Evolutionary conservation across 2,329 filamentous ascomycete species (phyloP), one percentile per base, ranked within the genome.

Genomic region (Colletotrichum shisoi): DNA sequence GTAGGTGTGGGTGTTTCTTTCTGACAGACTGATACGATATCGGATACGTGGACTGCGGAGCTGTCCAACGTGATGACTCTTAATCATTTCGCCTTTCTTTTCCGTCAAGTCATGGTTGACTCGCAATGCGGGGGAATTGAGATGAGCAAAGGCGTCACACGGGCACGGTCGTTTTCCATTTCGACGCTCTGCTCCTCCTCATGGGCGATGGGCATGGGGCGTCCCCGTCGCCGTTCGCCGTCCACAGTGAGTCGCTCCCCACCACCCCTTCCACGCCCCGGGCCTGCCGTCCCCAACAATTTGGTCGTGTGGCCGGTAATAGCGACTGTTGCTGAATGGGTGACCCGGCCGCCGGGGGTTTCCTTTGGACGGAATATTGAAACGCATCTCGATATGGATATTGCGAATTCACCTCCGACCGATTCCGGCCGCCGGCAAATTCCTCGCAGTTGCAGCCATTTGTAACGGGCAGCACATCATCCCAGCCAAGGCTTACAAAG

Each of bases 291-390:
- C 45, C 59, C 59, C 39, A 61, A 54, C 48, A 13, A 59, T 24
- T 31, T 51, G 48, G 52, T 58, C 60, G 46, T 58, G 53, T 67
- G 63, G 63, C 31, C 19, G 40, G 24, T 27, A 52, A 15, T 59
- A 15, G 15, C 4, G 8, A 3, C 3, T n/a, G 2, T 17, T 48
- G 5, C 46, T 31, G 24, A 49, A n/a, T 19, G 49, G 19, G 17
- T n/a, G 27, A 52, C 31, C 37, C 49, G 31, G 31, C 31, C 40
- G 17, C 40, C n/a, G 27, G 9, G 48, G 17, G 5, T 11, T 11
- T 34, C 27, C n/a, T 19, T 6, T 9, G n/a, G 8, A 31, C 27
- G 17, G 27, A 9, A 34, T 2, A 17, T 15, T 7, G 19, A 51
- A 11, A n/a, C 27, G 24, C 5, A 51, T 27, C 17, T 34, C 17